A percentile compares a stretch with the other conserved stretches of the same genome.
phyloP scores from a whole-genome alignment of 2,329 filamentous ascomycete species.

The Xylaria sp. region DNA sequence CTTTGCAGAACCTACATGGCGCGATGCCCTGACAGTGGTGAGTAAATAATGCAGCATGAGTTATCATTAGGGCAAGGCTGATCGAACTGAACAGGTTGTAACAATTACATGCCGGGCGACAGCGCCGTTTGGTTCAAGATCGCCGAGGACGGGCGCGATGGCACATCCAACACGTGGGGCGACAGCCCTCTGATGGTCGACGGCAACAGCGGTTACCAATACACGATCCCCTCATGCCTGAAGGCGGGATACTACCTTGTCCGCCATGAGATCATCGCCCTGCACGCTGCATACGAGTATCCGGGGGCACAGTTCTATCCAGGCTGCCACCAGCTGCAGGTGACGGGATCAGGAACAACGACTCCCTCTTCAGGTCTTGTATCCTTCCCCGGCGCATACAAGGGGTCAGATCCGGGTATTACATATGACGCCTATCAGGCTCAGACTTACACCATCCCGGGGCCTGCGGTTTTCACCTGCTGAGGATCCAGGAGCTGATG shows the following conservation, averaged over 20 bases:
- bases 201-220: constrained; percentile 57
- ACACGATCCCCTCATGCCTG: constrained; percentile 66
- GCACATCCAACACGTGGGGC: constrained; percentile 63
- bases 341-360: constrained; percentile 61
- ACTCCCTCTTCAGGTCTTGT: constrained; percentile 57
- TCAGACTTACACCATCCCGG: constrained; percentile 58
- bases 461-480: constrained; percentile 61
- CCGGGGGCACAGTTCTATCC: constrained; percentile 67
- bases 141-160: constrained; percentile 61
- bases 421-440: constrained; percentile 64
- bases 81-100: constrained; percentile 35
- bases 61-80: background rate
- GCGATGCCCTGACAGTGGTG: constrained; percentile 62
- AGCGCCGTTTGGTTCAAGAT: constrained; percentile 67
- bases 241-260: constrained; percentile 67
- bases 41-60: constrained; percentile 22
- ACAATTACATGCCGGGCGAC: constrained; percentile 40
- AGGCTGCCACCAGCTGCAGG: constrained; percentile 67
- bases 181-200: constrained; percentile 58
- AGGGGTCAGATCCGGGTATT: constrained; percentile 61
- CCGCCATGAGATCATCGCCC: constrained; percentile 67
- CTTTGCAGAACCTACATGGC: constrained; percentile 65
- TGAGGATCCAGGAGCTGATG: constrained; percentile 42
- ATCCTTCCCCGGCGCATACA: constrained; percentile 65
- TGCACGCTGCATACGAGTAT: constrained; percentile 57